These are phyloP conservation scores for Neurospora tetrasperma DNA, from an alignment of 495 filamentous ascomycete species.

Conservation along the genomic window DNA sequence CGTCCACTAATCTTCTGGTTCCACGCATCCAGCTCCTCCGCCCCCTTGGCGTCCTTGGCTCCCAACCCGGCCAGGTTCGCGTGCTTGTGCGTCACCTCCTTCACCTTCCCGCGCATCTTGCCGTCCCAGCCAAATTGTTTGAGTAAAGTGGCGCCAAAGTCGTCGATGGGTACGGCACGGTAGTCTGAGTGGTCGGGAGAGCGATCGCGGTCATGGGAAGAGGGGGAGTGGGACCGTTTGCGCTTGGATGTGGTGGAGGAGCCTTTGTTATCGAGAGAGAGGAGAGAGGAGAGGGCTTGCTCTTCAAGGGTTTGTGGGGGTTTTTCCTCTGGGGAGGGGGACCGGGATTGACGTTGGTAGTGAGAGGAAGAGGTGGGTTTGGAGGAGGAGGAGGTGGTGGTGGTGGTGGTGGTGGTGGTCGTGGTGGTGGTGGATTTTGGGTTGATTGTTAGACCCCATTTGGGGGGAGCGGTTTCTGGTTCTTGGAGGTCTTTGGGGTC, in stretches of 20 bases:
- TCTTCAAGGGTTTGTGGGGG: conserved; percentile 48
- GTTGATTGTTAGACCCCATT: not conserved
- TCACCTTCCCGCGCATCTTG: conserved; percentile 45
- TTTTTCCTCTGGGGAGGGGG: conserved; percentile 6
- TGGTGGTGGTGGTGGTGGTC: not conserved
- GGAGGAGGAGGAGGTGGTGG: not conserved
- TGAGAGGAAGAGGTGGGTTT: not conserved
- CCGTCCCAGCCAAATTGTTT: conserved; percentile 95
- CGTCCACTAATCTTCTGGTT: conserved; percentile 18
- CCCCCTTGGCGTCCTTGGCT: conserved; percentile 57
- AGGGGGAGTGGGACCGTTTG: conserved; percentile 39
- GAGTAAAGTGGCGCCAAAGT: conserved; percentile 82
- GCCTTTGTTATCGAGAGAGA: conserved; percentile 38
- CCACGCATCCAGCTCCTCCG: conserved; percentile 48
- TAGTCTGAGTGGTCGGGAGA: conserved; percentile 75
- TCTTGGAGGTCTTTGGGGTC: not conserved
- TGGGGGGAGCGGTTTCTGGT: not conserved
- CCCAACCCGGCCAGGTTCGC: conserved; percentile 81
- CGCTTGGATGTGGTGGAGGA: conserved; percentile 1
- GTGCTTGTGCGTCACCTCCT: conserved; percentile 46
- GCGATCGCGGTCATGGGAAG: conserved; percentile 70
- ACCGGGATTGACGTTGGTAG: not conserved
- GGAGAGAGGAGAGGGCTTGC: conserved; percentile 68
- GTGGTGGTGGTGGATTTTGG: not conserved
- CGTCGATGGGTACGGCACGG: conserved; percentile 77